Evolutionary conservation across 2,329 filamentous ascomycete genomes (phyloP), one percentile per base, ranked within the genome.

Genomic region (Chrysosphaeria jannelii): DNA sequence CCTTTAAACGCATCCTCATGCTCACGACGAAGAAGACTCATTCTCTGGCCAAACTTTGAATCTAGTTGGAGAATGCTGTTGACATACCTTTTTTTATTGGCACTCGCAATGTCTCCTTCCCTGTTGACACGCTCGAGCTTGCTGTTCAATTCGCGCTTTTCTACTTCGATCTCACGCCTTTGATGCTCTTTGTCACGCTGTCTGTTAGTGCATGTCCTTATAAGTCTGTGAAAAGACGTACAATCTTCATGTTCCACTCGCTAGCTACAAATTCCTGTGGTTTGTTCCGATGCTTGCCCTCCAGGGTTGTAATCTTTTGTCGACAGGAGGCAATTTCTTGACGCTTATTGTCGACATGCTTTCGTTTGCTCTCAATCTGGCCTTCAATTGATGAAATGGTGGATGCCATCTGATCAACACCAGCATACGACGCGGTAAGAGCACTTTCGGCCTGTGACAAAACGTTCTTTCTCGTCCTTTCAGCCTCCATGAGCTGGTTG

Each of bases 31-130:
- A 97, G 53, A 31, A 68, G 61, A 23, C 46, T 59, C 26, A 70
- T 48, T 32, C 75, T 67, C 35, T 72, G 69, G 5, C 78, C 79
- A 28, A 65, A 53, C 33, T 71, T n/a, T n/a, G n/a, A n/a, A n/a
- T n/a, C n/a, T n/a, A n/a, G n/a, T n/a, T n/a, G n/a, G n/a, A n/a
- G n/a, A n/a, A n/a, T n/a, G n/a, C n/a, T n/a, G n/a, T n/a, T n/a
- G n/a, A n/a, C n/a, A n/a, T n/a, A n/a, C n/a, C n/a, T n/a, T n/a
- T n/a, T n/a, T n/a, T n/a, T n/a, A n/a, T n/a, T n/a, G n/a, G n/a
- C n/a, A n/a, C n/a, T n/a, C n/a, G n/a, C n/a, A n/a, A n/a, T 21
- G 1, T 10, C 8, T 10, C 22, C 28, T 12, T 28, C 14, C 12
- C n/a, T 24, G 24, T 10, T 27, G 23, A 30, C 27, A 10, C 25